Percentiles rank a stretch among this genome's conserved stretches.
These are phyloP conservation scores for Clonostachys solani DNA, from an alignment of 2,329 filamentous ascomycete species.

Conservation along the genomic window DNA sequence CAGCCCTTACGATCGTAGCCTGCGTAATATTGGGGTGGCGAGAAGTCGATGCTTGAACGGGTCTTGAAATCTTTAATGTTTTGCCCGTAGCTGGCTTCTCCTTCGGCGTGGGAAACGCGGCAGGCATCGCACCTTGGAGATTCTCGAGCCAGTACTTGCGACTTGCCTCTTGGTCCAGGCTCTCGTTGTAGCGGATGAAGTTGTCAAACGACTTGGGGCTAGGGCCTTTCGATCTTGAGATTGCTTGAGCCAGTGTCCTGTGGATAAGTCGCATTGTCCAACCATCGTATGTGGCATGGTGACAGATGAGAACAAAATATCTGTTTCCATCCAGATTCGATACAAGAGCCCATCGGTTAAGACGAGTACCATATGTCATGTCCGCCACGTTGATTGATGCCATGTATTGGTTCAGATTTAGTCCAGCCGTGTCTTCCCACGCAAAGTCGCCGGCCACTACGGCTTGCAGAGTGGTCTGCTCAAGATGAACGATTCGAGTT, in stretches of 20 bases:
- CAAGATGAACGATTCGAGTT: conserved; percentile 1
- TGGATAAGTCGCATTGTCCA: conserved; percentile 37
- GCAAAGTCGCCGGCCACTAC: background rate
- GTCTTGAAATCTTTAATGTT: background rate
- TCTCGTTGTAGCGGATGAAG: conserved; percentile 34
- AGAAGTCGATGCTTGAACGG: background rate
- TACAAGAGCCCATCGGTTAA: background rate
- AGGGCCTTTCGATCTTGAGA: background rate
- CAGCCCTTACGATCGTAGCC: conserved; percentile 9
- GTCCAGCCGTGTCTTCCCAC: background rate
- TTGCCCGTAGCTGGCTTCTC: background rate
- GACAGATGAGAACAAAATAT: conserved; percentile 1
- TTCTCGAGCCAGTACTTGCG: background rate
- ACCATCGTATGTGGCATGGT: conserved; percentile 47
- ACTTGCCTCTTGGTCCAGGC: conserved; percentile 10
- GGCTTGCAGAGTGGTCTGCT: background rate
- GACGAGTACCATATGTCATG: background rate
- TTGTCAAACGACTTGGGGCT: conserved; percentile 20
- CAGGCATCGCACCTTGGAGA: conserved; percentile 1
- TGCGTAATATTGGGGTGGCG: conserved; percentile 4
- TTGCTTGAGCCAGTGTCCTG: background rate
- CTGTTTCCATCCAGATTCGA: too few species aligned
- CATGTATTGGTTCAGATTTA: too few species aligned
- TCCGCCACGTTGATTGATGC: background rate
- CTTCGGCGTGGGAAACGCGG: background rate